These are phyloP conservation scores for Aegilops speltoides DNA, from an alignment of 176 grass and related monocot genomes.

Conservation along the genomic window DNA sequence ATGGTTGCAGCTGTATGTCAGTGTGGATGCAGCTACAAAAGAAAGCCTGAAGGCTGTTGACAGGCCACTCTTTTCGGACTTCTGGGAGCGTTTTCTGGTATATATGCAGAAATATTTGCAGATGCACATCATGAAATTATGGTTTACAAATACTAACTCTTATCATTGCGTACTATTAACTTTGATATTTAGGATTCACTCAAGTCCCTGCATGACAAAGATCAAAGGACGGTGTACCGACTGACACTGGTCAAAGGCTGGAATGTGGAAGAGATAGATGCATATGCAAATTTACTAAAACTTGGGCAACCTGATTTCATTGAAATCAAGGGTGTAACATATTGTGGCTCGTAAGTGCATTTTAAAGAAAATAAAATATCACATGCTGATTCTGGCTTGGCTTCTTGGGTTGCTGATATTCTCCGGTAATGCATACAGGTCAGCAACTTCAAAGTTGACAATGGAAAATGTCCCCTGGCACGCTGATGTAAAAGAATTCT, in stretches of 20 bases:
- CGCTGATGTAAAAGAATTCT: constrained; percentile 87
- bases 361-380: neutral
- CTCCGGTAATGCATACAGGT: constrained; percentile 42
- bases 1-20: constrained; percentile 81
- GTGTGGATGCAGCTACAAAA: constrained; percentile 94
- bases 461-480: constrained; percentile 99
- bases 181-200: constrained; percentile 64
- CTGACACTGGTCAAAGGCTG: constrained; percentile 97
- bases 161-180: neutral
- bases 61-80: constrained; percentile 89
- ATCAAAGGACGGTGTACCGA: constrained; percentile 86
- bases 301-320: constrained; percentile 89
- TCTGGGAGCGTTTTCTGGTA: constrained; percentile 98
- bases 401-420: neutral
- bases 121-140: neutral
- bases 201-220: constrained; percentile 77
- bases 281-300: constrained; percentile 76
- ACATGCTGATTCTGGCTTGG: neutral
- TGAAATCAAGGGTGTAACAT: constrained; percentile 98
- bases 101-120: constrained; percentile 29
- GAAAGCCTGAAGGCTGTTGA: constrained; percentile 97
- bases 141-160: constrained; percentile 34
- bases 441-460: constrained; percentile 92
- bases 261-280: constrained; percentile 93
- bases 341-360: constrained; percentile 87